Evolutionary conservation across 306 rosid species (phyloP).

Genomic region (Trichosanthes cucumerina): DNA sequence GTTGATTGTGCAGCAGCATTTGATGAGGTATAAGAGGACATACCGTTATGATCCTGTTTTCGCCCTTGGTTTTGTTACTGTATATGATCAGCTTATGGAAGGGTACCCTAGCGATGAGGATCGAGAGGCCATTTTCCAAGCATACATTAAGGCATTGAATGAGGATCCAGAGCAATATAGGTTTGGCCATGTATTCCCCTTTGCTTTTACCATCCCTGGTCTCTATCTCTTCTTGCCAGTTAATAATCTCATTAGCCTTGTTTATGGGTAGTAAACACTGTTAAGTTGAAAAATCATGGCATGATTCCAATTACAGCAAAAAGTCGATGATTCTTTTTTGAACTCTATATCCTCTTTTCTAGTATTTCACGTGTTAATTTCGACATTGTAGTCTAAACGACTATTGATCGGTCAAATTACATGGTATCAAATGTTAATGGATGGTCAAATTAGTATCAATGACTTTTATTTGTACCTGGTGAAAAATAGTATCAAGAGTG

Average conservation of each 20-base stretch:
- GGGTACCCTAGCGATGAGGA: slow-evolving; percentile 93
- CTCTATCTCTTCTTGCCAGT: not conserved
- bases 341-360: not conserved
- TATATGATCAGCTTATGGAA: slow-evolving; percentile 94
- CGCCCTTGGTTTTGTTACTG: slow-evolving; percentile 90
- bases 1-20: slow-evolving; percentile 93
- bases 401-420: not conserved
- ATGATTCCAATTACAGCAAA: not conserved
- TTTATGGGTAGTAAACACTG: not conserved
- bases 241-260: not conserved
- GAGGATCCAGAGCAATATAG: slow-evolving; percentile 89
- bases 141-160: slow-evolving; percentile 63
- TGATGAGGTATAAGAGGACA: slow-evolving; percentile 82
- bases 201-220: slow-evolving; percentile 6
- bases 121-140: slow-evolving; percentile 75
- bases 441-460: not conserved
- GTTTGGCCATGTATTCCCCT: slow-evolving; percentile 29
- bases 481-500: too few relatives aligned
- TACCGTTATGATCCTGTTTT: slow-evolving; percentile 80
- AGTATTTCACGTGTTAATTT: not conserved
- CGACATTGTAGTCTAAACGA: not conserved
- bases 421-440: not conserved
- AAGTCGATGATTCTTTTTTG: not conserved
- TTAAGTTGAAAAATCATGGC: not conserved
- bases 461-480: not conserved